phyloP scores from a whole-genome alignment of 179 eudicot genomes.

The Vitellaria paradoxa region DNA sequence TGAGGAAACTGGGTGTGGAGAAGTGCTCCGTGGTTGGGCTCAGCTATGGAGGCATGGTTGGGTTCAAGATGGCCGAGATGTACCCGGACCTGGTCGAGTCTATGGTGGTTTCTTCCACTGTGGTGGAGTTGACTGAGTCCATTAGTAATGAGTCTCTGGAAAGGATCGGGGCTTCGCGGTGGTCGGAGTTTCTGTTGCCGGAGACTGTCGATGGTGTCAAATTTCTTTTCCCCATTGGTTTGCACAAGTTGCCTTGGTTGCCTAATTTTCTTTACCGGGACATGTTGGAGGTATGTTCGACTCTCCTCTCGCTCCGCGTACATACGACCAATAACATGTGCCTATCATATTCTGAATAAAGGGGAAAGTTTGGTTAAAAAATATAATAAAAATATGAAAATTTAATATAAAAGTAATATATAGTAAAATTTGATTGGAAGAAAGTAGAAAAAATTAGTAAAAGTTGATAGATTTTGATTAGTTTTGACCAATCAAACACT shows the following conservation, averaged over 20 bases:
- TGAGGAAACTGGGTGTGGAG: conserved; percentile 37
- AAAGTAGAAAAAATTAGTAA: no score
- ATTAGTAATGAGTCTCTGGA: conserved; percentile 13
- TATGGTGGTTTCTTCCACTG: conserved; percentile 37
- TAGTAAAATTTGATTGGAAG: no score
- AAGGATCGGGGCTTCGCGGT: conserved; percentile 24
- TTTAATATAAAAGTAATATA: no score
- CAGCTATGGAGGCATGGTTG: conserved; percentile 55
- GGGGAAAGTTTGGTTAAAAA: no score
- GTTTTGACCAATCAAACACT: no score
- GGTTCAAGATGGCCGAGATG: conserved; percentile 44
- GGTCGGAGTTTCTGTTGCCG: conserved; percentile 39
- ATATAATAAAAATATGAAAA: no score
- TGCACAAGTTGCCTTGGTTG: conserved; percentile 32
- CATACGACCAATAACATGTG: background rate
- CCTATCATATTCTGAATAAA: background rate
- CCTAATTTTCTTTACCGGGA: conserved; percentile 33
- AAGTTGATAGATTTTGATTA: no score
- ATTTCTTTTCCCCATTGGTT: conserved; percentile 21
- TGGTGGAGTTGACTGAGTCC: conserved; percentile 35
- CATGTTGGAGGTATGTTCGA: conserved; percentile 32
- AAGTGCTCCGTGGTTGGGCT: conserved; percentile 48
- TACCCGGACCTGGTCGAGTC: conserved; percentile 44
- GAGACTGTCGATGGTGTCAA: conserved; percentile 32
- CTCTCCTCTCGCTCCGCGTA: background rate